Base-by-base conservation (phyloP, 208 protist species). In the Crithidia thermophila region DNA sequence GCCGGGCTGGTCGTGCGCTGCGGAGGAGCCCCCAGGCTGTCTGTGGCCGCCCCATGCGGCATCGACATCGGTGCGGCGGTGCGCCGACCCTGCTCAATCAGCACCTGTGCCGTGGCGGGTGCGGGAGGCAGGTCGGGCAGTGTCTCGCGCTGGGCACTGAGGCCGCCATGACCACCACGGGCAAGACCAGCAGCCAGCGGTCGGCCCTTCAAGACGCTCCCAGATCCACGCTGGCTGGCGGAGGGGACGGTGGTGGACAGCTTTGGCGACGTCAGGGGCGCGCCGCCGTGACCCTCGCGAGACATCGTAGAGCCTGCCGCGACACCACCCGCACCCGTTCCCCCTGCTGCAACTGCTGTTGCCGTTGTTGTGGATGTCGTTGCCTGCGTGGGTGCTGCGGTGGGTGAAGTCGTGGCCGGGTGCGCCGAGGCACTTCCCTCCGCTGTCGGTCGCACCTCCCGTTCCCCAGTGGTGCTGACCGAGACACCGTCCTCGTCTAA, bases 11-110 rank as follows among this genome's bases (percentile, higher is more conserved):
- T 34, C 10, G 5, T 16, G 27, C n/a, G 27, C 27, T 34, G 47
- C 18, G 47, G 2, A 3, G 1, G 14, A 9, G 7, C 27, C 28
- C 6, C 11, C 1, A 18, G 8, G 51, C 16, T 37, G 3, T 3
- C 9, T 11, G 37, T 21, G 25, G 33, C 37, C 11, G 36, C 13
- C 49, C 39, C 16, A n/a, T 46, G 55, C 39, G 2, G 39, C 8
- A 14, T 34, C 3, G 55, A 16, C 31, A 8, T 21, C 14, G 42
- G 52, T 36, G 14, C 14, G 27, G 39, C 27, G 7, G 57, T 63
- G 20, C 57, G 57, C 4, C 57, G 39, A 8, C 57, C 57, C 30
- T 63, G 57, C 18, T 63, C 57, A n/a, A 63, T 33, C 28, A 63
- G 42, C 0, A 63, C 28, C 40, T 63, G 57, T 20, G 42, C 57